Percentiles rank a stretch among this genome's conserved stretches.
Conservation (phyloP, 495 filamentous ascomycete genomes). For the Penicillium parvum region DNA sequence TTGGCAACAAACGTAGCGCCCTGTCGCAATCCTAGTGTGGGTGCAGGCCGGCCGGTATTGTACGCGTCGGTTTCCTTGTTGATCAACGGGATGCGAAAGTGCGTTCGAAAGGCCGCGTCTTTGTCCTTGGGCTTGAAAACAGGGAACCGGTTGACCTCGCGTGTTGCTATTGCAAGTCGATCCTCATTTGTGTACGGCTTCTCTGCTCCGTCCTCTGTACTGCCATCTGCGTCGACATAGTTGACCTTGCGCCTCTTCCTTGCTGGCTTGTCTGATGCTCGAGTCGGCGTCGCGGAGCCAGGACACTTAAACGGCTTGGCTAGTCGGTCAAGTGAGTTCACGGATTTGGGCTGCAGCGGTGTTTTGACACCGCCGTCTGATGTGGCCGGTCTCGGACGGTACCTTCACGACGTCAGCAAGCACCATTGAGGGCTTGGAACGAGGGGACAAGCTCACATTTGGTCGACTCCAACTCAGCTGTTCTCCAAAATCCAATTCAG, state of each 20-base stretch:
- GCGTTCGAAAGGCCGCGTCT: slow-evolving; percentile 68
- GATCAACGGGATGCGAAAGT: slow-evolving; percentile 81
- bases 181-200: slow-evolving; percentile 88
- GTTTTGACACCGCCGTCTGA: slow-evolving; percentile 34
- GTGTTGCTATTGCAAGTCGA: slow-evolving; percentile 75
- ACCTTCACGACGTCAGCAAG: slow-evolving; percentile 30
- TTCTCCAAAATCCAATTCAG: neutral
- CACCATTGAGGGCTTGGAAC: neutral
- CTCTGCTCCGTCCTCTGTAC: slow-evolving; percentile 60
- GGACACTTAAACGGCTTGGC: slow-evolving; percentile 91
- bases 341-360: slow-evolving; percentile 31
- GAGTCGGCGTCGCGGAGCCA: slow-evolving; percentile 65
- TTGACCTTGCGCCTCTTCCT: slow-evolving; percentile 87
- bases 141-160: slow-evolving; percentile 85
- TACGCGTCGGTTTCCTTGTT: slow-evolving; percentile 72
- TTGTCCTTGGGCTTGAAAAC: slow-evolving; percentile 90
- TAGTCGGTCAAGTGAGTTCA: slow-evolving; percentile 64
- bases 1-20: slow-evolving; percentile 84
- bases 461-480: neutral
- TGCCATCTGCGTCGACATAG: slow-evolving; percentile 77
- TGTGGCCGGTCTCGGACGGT: slow-evolving; percentile 35
- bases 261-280: slow-evolving; percentile 73
- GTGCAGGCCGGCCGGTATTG: slow-evolving; percentile 72
- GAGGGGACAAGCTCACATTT: slow-evolving; percentile 14
- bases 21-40: slow-evolving; percentile 78